phyloP scores from a whole-genome alignment of 2,329 filamentous ascomycete species.

The Colletotrichum filicis region DNA sequence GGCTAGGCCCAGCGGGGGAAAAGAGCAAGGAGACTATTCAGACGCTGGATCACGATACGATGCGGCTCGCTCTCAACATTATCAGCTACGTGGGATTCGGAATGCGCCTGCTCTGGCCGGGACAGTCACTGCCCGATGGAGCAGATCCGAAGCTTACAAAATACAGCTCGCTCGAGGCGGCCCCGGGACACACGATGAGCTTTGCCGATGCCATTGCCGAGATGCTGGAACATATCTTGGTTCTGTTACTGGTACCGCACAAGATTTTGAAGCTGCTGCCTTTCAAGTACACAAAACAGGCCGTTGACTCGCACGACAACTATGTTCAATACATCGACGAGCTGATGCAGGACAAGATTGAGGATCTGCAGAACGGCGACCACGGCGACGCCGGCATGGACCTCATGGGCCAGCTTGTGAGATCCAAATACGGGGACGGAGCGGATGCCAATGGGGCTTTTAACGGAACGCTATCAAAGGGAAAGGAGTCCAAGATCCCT shows the following conservation, averaged over 20 bases:
- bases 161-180: constrained; percentile 57
- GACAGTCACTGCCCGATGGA: constrained; percentile 61
- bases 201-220: constrained; percentile 72
- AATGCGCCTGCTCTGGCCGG: constrained; percentile 69
- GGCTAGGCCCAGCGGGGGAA: constrained; percentile 56
- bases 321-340: constrained; percentile 78
- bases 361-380: constrained; percentile 49
- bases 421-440: constrained; percentile 50
- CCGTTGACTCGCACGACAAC: constrained; percentile 67
- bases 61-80: constrained; percentile 68
- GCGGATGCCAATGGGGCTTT: constrained; percentile 27
- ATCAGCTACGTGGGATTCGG: constrained; percentile 79
- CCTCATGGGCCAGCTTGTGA: constrained; percentile 62
- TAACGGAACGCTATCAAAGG: constrained; percentile 22
- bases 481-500: constrained; percentile 42
- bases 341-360: constrained; percentile 70
- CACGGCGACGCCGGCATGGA: constrained; percentile 60
- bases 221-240: constrained; percentile 71
- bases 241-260: constrained; percentile 68
- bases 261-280: constrained; percentile 65
- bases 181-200: constrained; percentile 69
- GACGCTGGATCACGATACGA: constrained; percentile 72
- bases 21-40: constrained; percentile 55
- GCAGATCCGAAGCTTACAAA: constrained; percentile 58
- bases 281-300: constrained; percentile 60